Evolutionary conservation across 306 rosid species (phyloP), one percentile per base, ranked within the genome.

Genomic region (Biancaea sappan): DNA sequence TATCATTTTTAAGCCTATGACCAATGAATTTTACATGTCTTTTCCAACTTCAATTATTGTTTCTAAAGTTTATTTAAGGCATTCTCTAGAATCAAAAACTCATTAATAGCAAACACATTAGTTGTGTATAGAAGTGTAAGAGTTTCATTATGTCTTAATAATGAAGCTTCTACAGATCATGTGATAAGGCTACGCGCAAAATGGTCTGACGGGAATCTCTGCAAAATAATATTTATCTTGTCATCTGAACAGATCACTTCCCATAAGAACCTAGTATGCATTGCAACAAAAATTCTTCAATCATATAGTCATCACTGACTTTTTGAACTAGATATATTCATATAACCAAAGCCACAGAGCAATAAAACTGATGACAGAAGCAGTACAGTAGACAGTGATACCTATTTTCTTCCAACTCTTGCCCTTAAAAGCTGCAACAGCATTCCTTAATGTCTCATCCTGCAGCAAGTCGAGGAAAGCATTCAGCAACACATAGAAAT

Each of bases 351-450:
- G 60, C 65, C 57, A 40, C 13, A 59, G 28, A 46, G 75, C 68
- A 68, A 77, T 40, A 50, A 75, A 69, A n/a, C 35, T 46, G 11
- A 65, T 32, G 35, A 7, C 66, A 72, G 10, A 74, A 18, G 15
- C 31, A 57, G 0, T 21, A 44, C 19, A 35, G 56, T 46, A 77
- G 66, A 84, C 63, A 81, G 60, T 78, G 26, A 60, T 66, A 90
- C 99, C 99, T 92, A 94, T 94, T 88, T 90, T 94, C 80, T 94
- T 92, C 99, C 99, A 94, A 84, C 88, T 87, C 86, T 90, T 92
- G 78, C 98, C 99, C 72, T 90, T 94, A 73, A 65, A 92, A 71
- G 84, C 77, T 67, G 91, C 92, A 80, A 92, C 99, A 15, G 99
- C 99, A 52, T 87, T 86, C 82, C 91, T 88, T 87, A 94, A 86